phyloP scores from a whole-genome alignment of 2,329 filamentous ascomycete genomes.

The Aphanoascus verrucosus region DNA sequence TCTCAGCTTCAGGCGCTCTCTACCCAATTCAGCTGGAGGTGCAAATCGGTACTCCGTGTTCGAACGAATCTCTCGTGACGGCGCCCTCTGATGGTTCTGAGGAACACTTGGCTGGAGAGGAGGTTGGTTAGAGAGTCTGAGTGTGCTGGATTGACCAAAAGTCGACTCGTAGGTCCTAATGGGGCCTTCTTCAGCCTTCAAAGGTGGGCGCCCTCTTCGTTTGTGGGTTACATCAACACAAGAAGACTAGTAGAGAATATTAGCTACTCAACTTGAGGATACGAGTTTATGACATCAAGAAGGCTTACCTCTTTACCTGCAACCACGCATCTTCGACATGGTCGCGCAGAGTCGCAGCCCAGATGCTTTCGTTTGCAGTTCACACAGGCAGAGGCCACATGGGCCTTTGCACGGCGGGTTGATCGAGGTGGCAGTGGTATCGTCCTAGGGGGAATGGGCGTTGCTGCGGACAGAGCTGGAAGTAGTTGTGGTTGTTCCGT shows the following conservation, averaged over 20 bases:
- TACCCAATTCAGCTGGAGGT: constrained; percentile 1
- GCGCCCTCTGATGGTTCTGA: constrained; percentile 10
- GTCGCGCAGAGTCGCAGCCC: constrained; percentile 28
- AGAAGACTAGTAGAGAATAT: constrained; percentile 18
- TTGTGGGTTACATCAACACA: constrained; percentile 30
- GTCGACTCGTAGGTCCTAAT: constrained; percentile 15
- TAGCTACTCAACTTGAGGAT: neutral
- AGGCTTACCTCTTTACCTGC: constrained; percentile 29
- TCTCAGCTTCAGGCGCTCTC: constrained; percentile 9
- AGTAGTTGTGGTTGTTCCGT: constrained; percentile 13
- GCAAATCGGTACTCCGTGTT: constrained; percentile 13
- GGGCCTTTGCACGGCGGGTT: constrained; percentile 28
- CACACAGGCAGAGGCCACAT: constrained; percentile 31
- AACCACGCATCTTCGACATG: constrained; percentile 29
- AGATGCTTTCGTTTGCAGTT: constrained; percentile 33
- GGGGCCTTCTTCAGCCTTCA: constrained; percentile 23
- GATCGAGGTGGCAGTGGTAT: constrained; percentile 21
- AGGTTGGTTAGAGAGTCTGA: constrained; percentile 10
- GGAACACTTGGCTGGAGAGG: neutral
- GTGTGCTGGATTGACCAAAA: constrained; percentile 12
- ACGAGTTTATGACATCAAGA: neutral
- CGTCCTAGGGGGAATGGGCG: constrained; percentile 14
- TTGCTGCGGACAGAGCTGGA: constrained; percentile 11
- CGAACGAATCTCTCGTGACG: constrained; percentile 16
- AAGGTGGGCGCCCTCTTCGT: constrained; percentile 26